Evolutionary conservation across 176 grass and related monocot species (phyloP), one percentile per base, ranked within the genome.

Genomic region (Oryza rufipogon): DNA sequence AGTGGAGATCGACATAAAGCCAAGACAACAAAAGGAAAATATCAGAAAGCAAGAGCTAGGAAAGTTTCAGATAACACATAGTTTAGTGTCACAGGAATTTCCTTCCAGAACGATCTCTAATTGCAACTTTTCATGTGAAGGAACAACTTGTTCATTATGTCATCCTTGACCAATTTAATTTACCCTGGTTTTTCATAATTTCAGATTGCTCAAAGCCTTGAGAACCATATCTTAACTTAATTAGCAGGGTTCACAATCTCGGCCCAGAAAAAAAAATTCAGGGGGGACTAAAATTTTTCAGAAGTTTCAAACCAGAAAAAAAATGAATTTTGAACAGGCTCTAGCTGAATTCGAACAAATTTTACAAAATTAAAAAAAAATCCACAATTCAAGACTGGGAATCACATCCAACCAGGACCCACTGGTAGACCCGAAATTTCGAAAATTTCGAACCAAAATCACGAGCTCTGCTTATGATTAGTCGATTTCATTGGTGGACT

Each of bases 1-100:
- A 48, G 85, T 71, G 47, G 69, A 75, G 26, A 75, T 25, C 9
- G 68, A 79, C 75, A 25, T 58, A 44, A 79, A 70, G 75, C 51
- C 73, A 46, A 71, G 16, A 34, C 17, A 44, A 34, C 17, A 44
- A 90, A 81, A 78, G 69, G 47, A 32, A 52, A 41, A 74, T 77
- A n/a, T 44, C 49, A n/a, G 56, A 34, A 46, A 69, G 63, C n/a
- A 64, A 71, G 17, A 11, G 34, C 64, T 10, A 1, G 47, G 61
- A 15, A 14, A 77, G 25, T 44, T 30, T 8, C 44, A 66, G 5
- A 45, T 7, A 68, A 28, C 8, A 11, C 11, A 34, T 23, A 67
- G 39, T n/a, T 54, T 47, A 30, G 7, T 23, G n/a, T 8, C 58
- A 58, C 19, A 56, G 25, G 19, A 33, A 2, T 47, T 74, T 60